Conservation (phyloP, 2,329 filamentous ascomycete genomes). For the Huntiella decipiens region DNA sequence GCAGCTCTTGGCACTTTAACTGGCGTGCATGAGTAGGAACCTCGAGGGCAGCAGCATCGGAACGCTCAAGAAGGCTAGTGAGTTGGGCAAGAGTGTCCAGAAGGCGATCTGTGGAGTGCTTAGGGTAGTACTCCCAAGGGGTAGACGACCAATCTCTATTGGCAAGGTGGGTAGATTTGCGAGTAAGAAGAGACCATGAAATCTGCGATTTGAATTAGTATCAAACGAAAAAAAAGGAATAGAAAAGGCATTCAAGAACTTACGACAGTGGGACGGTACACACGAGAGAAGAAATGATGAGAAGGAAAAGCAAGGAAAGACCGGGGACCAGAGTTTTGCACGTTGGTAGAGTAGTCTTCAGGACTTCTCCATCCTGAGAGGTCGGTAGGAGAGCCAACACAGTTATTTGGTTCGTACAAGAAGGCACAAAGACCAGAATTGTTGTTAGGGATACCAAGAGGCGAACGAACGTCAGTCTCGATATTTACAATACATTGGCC, state of each 20-base stretch:
- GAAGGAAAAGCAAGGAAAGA: slow-evolving; percentile 32
- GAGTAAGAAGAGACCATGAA: slow-evolving; percentile 28
- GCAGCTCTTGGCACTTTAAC: slow-evolving; percentile 27
- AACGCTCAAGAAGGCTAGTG: slow-evolving; percentile 26
- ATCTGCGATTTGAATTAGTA: slow-evolving; percentile 18
- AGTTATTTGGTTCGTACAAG: slow-evolving; percentile 33
- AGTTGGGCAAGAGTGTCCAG: slow-evolving; percentile 31
- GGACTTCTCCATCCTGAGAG: slow-evolving; percentile 21
- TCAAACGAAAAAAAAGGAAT: background rate
- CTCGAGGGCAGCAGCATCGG: slow-evolving; percentile 23
- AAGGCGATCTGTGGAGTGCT: slow-evolving; percentile 30
- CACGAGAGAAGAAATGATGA: slow-evolving; percentile 37
- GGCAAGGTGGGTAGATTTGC: slow-evolving; percentile 31
- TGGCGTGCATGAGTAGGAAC: slow-evolving; percentile 24
- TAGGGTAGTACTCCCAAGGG: slow-evolving; percentile 33
- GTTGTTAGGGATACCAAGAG: slow-evolving; percentile 12
- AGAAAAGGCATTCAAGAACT: slow-evolving; percentile 15
- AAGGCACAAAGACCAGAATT: slow-evolving; percentile 29
- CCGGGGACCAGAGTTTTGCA: slow-evolving; percentile 26
- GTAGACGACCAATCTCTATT: slow-evolving; percentile 30
- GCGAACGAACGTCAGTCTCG: slow-evolving; percentile 15
- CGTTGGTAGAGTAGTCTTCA: slow-evolving; percentile 18
- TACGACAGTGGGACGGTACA: slow-evolving; percentile 34
- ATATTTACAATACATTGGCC: slow-evolving; percentile 24
- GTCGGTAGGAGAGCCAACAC: slow-evolving; percentile 17